These are phyloP conservation scores for Colletotrichum filicis DNA, from an alignment of 2,329 filamentous ascomycete genomes.

Conservation along the genomic window DNA sequence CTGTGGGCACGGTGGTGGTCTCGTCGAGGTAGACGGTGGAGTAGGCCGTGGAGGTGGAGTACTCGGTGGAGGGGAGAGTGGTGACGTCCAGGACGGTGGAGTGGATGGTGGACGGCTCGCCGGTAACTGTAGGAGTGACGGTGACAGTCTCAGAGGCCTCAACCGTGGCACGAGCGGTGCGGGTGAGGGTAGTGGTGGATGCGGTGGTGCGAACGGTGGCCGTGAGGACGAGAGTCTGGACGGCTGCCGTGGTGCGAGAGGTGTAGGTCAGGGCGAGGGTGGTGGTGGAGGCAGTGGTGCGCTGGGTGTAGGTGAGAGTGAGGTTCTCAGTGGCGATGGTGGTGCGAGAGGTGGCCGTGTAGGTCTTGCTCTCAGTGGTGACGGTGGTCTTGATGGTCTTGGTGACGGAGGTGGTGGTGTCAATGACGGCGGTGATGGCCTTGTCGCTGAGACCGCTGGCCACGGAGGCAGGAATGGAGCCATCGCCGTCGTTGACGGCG, in stretches of 20 bases:
- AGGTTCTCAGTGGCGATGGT: conserved; percentile 15
- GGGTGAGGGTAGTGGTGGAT: conserved; percentile 1
- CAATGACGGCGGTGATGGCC: conserved; percentile 32
- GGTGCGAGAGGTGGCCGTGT: conserved; percentile 5
- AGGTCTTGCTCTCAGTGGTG: not conserved
- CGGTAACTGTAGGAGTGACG: not conserved
- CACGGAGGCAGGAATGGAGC: not conserved
- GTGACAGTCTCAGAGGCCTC: conserved; percentile 5
- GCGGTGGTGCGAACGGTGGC: conserved; percentile 1
- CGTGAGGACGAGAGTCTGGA: not conserved
- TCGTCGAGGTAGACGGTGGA: conserved; percentile 7
- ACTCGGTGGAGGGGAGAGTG: not conserved
- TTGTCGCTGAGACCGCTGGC: not conserved
- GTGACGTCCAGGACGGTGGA: conserved; percentile 5
- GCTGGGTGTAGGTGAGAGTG: conserved; percentile 1
- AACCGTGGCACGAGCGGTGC: conserved; percentile 9
- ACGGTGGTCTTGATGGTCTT: conserved; percentile 11
- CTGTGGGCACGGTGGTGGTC: conserved; percentile 1
- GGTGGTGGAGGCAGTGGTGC: conserved; percentile 6
- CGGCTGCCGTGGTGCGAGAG: not conserved
- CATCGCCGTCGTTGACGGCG: not conserved
- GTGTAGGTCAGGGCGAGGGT: conserved; percentile 8
- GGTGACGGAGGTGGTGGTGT: conserved; percentile 33
- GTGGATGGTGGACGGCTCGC: conserved; percentile 4
- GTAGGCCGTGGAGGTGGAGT: not conserved